Evolutionary conservation across 257 asterid genomes (phyloP).

Genomic region (Asclepias syriaca): DNA sequence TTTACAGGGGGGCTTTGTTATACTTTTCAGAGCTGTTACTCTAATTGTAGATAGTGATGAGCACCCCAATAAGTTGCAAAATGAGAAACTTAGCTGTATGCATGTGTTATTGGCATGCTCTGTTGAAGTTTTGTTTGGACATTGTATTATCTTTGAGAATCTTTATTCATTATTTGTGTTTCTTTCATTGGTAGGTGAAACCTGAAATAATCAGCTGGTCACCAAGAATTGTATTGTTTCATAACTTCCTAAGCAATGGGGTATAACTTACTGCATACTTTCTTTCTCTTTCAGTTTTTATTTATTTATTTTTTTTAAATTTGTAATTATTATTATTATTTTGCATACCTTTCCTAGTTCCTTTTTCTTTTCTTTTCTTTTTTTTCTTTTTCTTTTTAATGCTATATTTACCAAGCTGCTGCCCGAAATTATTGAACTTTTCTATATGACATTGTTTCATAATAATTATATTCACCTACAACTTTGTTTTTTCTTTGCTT

Average conservation of each 20-base stretch:
- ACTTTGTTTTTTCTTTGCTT: background rate
- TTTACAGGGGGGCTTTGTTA: background rate
- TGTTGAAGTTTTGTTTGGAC: background rate
- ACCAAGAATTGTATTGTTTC: constrained; percentile 63
- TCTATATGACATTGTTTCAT: background rate
- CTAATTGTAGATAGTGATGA: background rate
- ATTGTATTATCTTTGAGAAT: background rate
- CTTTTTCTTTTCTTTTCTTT: background rate
- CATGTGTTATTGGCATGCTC: background rate
- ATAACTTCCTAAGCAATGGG: constrained; percentile 71
- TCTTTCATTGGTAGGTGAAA: constrained; percentile 47
- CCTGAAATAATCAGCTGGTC: constrained; percentile 85
- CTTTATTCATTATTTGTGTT: constrained; percentile 1
- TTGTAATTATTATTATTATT: background rate
- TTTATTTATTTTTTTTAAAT: background rate
- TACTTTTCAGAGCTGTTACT: background rate
- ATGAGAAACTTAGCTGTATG: background rate
- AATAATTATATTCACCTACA: background rate
- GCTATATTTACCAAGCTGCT: background rate
- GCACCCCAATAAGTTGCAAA: background rate
- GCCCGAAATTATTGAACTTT: background rate
- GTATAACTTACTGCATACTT: constrained; percentile 30
- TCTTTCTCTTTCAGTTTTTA: no score
- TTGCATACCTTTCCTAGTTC: background rate
- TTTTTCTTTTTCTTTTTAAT: background rate